Evolutionary conservation across 495 filamentous ascomycete species (phyloP).

Genomic region (Aspergillus nidulans): DNA sequence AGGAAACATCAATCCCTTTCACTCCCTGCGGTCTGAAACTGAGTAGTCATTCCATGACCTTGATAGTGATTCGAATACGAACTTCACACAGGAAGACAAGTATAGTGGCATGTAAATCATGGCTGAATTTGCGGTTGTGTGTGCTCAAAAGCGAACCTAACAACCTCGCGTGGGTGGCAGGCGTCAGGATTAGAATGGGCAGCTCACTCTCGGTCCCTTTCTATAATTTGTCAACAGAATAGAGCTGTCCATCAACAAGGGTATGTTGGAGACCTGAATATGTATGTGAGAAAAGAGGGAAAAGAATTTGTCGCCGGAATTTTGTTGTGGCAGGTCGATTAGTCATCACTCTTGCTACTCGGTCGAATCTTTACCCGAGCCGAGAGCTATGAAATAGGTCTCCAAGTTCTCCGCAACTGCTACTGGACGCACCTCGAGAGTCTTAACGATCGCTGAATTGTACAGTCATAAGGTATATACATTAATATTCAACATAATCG

Average conservation of each 20-base stretch:
- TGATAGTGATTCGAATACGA: no score
- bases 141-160: slow-evolving; percentile 50
- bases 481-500: background rate
- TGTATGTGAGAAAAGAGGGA: slow-evolving; percentile 25
- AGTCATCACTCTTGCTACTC: background rate
- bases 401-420: background rate
- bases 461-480: slow-evolving; percentile 8
- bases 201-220: slow-evolving; percentile 41
- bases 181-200: slow-evolving; percentile 48
- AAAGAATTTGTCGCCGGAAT: background rate
- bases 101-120: background rate
- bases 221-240: slow-evolving; percentile 41
- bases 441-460: slow-evolving; percentile 10
- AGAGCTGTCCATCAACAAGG: slow-evolving; percentile 36
- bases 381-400: background rate
- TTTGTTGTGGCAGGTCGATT: background rate
- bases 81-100: background rate
- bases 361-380: slow-evolving; percentile 1
- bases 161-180: slow-evolving; percentile 31
- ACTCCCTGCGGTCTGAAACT: background rate
- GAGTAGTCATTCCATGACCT: background rate
- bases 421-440: background rate
- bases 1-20: slow-evolving; percentile 1
- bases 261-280: slow-evolving; percentile 45
- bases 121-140: slow-evolving; percentile 20